Percentiles rank a stretch among this genome's conserved stretches.
Evolutionary conservation across 2,329 filamentous ascomycete species (phyloP).

Genomic region (Colletotrichum nymphaeae): DNA sequence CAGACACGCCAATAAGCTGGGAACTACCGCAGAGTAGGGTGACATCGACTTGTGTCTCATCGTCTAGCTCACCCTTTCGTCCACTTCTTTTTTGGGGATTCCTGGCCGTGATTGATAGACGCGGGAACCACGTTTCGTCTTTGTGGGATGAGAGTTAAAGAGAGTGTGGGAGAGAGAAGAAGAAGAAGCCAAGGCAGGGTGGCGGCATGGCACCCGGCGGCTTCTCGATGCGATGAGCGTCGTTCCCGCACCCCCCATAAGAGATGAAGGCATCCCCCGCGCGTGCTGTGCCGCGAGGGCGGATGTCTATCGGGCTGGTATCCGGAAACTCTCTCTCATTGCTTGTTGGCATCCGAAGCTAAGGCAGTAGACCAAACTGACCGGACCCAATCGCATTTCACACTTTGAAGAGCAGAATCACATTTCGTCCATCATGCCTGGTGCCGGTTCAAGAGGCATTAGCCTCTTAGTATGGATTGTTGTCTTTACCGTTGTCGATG

Average conservation of each 20-base stretch:
- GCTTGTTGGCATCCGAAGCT: not conserved
- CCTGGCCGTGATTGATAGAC: slow-evolving; percentile 18
- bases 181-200: not conserved
- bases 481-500: slow-evolving; percentile 36
- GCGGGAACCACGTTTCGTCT: slow-evolving; percentile 21
- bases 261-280: slow-evolving; percentile 13
- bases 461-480: slow-evolving; percentile 30
- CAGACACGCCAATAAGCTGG: slow-evolving; percentile 3
- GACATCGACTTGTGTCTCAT: slow-evolving; percentile 9
- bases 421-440: slow-evolving; percentile 19
- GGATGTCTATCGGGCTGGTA: not conserved
- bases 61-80: not conserved
- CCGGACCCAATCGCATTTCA: not conserved
- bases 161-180: too few relatives aligned
- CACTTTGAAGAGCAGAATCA: not conserved
- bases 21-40: slow-evolving; percentile 15
- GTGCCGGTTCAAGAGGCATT: slow-evolving; percentile 27
- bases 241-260: slow-evolving; percentile 15
- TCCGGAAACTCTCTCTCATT: not conserved
- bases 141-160: not conserved
- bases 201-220: not conserved
- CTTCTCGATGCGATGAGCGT: not conserved
- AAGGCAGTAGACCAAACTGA: not conserved
- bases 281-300: not conserved
- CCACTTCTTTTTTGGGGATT: slow-evolving; percentile 10